Conservation (phyloP, 2,329 filamentous ascomycete species). For the Cordyceps cicadae region DNA sequence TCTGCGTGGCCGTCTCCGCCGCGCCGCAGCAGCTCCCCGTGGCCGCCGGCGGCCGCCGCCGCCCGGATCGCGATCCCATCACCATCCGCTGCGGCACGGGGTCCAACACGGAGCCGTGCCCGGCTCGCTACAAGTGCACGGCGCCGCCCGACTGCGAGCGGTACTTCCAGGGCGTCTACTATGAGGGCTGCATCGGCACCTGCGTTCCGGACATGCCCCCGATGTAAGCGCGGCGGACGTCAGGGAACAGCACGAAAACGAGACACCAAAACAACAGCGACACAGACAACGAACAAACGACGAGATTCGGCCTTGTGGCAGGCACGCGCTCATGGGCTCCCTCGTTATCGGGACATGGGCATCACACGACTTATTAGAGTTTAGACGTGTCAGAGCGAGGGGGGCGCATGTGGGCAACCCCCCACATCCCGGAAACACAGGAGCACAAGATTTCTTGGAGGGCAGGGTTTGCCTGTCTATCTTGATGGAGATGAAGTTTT, state of each 20-base stretch:
- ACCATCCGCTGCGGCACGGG: conserved; percentile 12
- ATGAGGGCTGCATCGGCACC: conserved; percentile 10
- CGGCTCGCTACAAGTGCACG: conserved; percentile 5
- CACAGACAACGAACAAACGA: not conserved
- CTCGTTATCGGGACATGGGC: not conserved
- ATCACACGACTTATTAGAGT: not conserved
- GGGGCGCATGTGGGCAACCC: not conserved
- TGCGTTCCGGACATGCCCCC: conserved; percentile 6
- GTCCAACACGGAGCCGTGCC: conserved; percentile 8
- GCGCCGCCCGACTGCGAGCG: conserved; percentile 7
- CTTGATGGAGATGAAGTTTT: not conserved
- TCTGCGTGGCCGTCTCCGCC: not conserved
- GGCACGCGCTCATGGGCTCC: too few species aligned
- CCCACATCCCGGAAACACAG: conserved; percentile 9
- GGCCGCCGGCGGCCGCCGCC: not conserved
- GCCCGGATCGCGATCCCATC: not conserved
- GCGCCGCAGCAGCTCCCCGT: not conserved
- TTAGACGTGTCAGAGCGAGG: not conserved
- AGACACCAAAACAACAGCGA: not conserved
- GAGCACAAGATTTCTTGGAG: not conserved
- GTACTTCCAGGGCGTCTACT: conserved; percentile 8
- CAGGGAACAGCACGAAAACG: not conserved
- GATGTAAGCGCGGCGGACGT: not conserved
- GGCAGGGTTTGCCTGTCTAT: not conserved
- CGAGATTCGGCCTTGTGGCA: not conserved